Evolutionary conservation across 345 rosid genomes (phyloP), one percentile per base, ranked within the genome.

Genomic region (Jatropha curcas): DNA sequence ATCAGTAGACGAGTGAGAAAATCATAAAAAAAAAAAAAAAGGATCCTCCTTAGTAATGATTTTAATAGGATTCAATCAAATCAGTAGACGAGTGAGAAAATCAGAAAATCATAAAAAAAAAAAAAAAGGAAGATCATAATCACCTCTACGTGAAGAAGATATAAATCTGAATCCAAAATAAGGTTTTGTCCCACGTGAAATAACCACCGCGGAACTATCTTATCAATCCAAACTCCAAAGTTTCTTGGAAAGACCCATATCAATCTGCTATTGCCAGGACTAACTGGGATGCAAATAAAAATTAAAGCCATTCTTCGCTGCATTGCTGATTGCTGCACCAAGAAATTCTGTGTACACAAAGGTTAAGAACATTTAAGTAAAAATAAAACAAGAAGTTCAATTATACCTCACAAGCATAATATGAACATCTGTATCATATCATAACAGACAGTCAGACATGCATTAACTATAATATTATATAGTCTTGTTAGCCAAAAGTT

Each of bases 141-240:
- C 61, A 93, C 98, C 96, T 92, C 92, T 30, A 87, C 80, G 72
- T 88, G 97, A 82, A 92, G 98, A 62, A 94, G 90, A 78, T 88
- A 90, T 67, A 94, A 77, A 82, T 91, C 96, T 35, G 96, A 90
- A 89, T 94, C 98, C 48, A 94, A 86, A 76, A 94, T 82, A 56
- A 88, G 84, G 81, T 91, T 94, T 60, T 86, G 88, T 59, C 89
- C 87, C 65, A 90, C 73, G 56, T 94, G 98, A 80, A 91, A 94
- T 62, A 91, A 59, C 97, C 98, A 94, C 66, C 97, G 79, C 9
- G 98, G 97, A 48, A 91, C 69, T 70, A 94, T 77, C 82, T 82
- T 86, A 65, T 94, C 96, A 14, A 90, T 83, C 88, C 88, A 77
- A 60, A 86, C 31, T 11, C 85, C 92, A 45, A 90, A 88, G 28